A percentile compares a stretch with the other conserved stretches of the same genome.
Evolutionary conservation across 768 basidiomycete species (phyloP).

Genomic region (Tephrocybe sp.): DNA sequence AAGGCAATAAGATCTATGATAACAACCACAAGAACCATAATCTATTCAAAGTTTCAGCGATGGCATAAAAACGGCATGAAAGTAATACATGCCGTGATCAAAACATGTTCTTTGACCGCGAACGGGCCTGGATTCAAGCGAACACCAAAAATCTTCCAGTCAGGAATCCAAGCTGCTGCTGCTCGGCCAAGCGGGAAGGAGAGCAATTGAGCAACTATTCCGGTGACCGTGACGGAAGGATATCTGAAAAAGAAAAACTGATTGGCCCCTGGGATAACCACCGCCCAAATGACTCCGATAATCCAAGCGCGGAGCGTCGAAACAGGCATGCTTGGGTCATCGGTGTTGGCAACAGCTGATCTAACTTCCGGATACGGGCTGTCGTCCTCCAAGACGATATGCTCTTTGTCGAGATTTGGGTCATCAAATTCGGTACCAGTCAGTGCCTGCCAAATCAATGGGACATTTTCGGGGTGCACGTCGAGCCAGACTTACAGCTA

Average conservation of each 20-base stretch:
- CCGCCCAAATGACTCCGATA: conserved; percentile 51
- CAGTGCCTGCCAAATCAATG: conserved; percentile 26
- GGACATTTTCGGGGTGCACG: no score
- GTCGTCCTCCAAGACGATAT: conserved; percentile 52
- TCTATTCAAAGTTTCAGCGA: conserved; percentile 13
- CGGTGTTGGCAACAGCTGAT: conserved; percentile 62
- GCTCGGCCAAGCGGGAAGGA: conserved; percentile 66
- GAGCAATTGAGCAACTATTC: conserved; percentile 66
- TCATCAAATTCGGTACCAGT: conserved; percentile 40
- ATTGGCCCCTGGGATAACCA: conserved; percentile 54
- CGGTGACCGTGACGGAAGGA: conserved; percentile 34
- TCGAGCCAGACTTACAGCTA: conserved; percentile 24
- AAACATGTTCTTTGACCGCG: conserved; percentile 73
- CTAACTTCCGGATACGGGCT: conserved; percentile 80
- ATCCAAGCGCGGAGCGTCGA: conserved; percentile 52
- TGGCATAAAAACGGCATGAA: background rate
- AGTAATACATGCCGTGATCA: conserved; percentile 38
- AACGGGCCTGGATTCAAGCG: conserved; percentile 75
- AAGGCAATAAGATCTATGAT: background rate
- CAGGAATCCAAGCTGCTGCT: conserved; percentile 53
- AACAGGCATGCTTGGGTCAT: conserved; percentile 58
- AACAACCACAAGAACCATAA: conserved; percentile 36
- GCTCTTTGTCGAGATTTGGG: conserved; percentile 42
- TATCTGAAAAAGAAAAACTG: conserved; percentile 56
- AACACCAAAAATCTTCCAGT: conserved; percentile 54